Conservation (phyloP, 805 yeast species). For the Suhomyces sp. region DNA sequence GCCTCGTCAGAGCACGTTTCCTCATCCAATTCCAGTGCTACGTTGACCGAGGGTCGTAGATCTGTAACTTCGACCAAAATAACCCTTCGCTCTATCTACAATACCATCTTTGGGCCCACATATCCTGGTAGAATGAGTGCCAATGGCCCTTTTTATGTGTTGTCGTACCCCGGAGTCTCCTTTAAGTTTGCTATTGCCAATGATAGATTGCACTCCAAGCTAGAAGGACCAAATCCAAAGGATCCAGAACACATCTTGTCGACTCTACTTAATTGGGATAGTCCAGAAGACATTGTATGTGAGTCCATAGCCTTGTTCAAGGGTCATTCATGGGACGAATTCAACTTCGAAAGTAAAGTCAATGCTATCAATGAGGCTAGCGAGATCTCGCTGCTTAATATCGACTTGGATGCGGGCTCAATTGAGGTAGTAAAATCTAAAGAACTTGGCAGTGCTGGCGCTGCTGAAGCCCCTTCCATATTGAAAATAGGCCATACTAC, state of each 20-base stretch:
- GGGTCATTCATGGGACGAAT: slow-evolving; percentile 33
- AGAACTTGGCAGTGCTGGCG: background rate
- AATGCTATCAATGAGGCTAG: background rate
- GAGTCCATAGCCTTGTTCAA: slow-evolving; percentile 37
- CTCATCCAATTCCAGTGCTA: background rate
- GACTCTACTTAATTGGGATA: slow-evolving; percentile 30
- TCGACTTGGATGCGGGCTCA: background rate
- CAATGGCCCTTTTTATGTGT: slow-evolving; percentile 30
- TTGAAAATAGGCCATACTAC: slow-evolving; percentile 42
- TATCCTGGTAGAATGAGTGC: slow-evolving; percentile 47
- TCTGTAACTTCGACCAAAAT: slow-evolving; percentile 24
- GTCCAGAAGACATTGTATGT: slow-evolving; percentile 32
- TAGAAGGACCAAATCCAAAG: background rate
- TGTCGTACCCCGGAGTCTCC: slow-evolving; percentile 56
- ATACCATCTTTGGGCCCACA: slow-evolving; percentile 60
- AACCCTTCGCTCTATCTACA: slow-evolving; percentile 37
- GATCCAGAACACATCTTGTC: slow-evolving; percentile 24
- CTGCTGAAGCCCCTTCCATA: background rate
- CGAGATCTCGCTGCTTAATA: background rate
- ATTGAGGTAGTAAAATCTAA: background rate
- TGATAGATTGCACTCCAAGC: slow-evolving; percentile 17
- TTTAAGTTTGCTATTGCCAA: slow-evolving; percentile 41
- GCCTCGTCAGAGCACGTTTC: background rate
- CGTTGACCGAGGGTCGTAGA: slow-evolving; percentile 9
- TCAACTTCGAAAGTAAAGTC: slow-evolving; percentile 2